A percentile compares a stretch with the other conserved stretches of the same genome.
phyloP scores from a whole-genome alignment of 495 filamentous ascomycete species.

The Rostrohypoxylon terebratum region DNA sequence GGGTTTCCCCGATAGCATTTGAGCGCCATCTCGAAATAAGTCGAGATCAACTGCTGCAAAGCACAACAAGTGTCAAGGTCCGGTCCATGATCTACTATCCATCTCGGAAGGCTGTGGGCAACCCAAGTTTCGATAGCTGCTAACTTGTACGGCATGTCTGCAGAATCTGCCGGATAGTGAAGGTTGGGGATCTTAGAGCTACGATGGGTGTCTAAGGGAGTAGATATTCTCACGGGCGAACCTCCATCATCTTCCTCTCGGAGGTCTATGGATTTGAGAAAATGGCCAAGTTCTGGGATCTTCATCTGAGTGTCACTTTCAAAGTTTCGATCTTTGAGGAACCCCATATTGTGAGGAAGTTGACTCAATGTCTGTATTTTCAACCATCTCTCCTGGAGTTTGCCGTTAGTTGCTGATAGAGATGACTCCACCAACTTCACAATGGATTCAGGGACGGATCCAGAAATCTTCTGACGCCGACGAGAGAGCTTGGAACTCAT shows the following conservation, averaged over 20 bases:
- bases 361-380: slow-evolving; percentile 11
- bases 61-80: slow-evolving; percentile 4
- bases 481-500: slow-evolving; percentile 66
- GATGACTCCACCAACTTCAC: slow-evolving; percentile 39
- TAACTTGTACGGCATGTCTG: slow-evolving; percentile 3
- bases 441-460: background rate
- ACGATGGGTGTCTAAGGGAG: background rate
- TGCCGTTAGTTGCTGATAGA: background rate
- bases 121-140: slow-evolving; percentile 41
- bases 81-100: background rate
- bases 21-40: slow-evolving; percentile 43
- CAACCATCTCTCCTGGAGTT: slow-evolving; percentile 20
- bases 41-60: slow-evolving; percentile 34
- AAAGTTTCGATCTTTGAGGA: slow-evolving; percentile 8
- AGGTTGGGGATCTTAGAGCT: background rate
- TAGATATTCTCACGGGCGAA: background rate
- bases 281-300: slow-evolving; percentile 14
- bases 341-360: background rate
- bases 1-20: slow-evolving; percentile 58
- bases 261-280: background rate
- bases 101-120: slow-evolving; percentile 2
- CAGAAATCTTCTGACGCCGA: slow-evolving; percentile 60
- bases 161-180: background rate
- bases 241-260: background rate
- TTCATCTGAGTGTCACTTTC: slow-evolving; percentile 8